Conservation (phyloP, 2,329 filamentous ascomycete genomes). For the Tolypocladium sp. region DNA sequence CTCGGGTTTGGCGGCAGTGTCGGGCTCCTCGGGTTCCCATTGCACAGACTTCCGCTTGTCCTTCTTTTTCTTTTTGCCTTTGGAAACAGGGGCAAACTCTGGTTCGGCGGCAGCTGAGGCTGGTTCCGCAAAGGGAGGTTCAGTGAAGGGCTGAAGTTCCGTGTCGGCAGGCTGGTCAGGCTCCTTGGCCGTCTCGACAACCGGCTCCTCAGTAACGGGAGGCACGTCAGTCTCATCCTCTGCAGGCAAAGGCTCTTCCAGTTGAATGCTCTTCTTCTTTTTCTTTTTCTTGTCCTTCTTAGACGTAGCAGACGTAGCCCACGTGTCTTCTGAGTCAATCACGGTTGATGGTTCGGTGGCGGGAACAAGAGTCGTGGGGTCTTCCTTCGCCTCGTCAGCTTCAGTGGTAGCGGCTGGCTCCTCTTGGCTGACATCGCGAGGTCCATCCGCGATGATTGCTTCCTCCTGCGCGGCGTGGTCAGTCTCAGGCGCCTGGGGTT, state of each 20-base stretch:
- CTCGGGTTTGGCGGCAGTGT: not conserved
- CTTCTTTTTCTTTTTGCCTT: slow-evolving; percentile 7
- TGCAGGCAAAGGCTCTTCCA: slow-evolving; percentile 4
- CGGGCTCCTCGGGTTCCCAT: slow-evolving; percentile 7
- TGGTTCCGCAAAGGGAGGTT: not conserved
- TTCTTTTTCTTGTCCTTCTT: slow-evolving; percentile 16
- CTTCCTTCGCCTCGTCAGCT: not conserved
- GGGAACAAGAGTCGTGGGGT: not conserved
- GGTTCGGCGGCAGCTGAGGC: not conserved
- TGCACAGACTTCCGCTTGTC: slow-evolving; percentile 10
- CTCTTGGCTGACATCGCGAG: not conserved
- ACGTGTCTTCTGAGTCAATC: slow-evolving; percentile 4
- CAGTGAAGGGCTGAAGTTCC: not conserved
- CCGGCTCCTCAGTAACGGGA: not conserved
- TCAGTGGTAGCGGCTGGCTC: not conserved
- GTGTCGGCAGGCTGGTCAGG: not conserved
- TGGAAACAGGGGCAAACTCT: not conserved
- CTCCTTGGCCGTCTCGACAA: not conserved
- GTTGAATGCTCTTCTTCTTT: slow-evolving; percentile 11
- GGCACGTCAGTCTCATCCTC: slow-evolving; percentile 5
- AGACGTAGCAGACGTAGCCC: slow-evolving; percentile 4
- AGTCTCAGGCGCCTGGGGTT: not conserved
- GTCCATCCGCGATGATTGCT: not conserved
- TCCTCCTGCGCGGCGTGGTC: not conserved
- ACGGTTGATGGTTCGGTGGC: slow-evolving; percentile 1